Base-by-base conservation (phyloP, 2,329 filamentous ascomycete genomes). In the Aspergillus hortae region DNA sequence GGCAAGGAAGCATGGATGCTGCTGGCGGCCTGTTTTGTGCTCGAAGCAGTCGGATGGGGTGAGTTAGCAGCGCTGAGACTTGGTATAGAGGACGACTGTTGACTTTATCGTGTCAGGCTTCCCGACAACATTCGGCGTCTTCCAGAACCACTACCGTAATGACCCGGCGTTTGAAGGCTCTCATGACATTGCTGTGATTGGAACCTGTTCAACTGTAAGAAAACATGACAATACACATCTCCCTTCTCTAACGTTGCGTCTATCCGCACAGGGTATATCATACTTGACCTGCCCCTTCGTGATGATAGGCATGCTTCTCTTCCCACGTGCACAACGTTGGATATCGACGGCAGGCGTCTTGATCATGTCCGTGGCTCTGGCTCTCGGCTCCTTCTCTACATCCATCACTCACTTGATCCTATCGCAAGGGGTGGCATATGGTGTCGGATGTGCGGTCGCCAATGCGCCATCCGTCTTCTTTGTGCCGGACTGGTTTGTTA, bases 1-100 rank as follows among this genome's bases (percentile, higher is more conserved):
- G 73, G 74, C 1, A 67, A 67, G 53, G 61, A 70, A 27, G 74
- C 74, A 19, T 77, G 72, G 67, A 58, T 80, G 19, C 78, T 80
- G 51, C 62, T 82, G 4, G 68, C 71, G 7, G 78, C 75, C 1
- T 78, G 74, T 46, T 81, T 79, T 54, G 66, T 77, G 47, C 68
- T 83, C 32, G 80, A 83, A 61, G 77, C 74, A 19, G 64, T 82
- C 2, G 73, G 82, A 46, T 83, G 80, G 79, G 80, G 77, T 77
- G 62, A 51, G 68, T 59, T 38, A 27, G 17, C 40, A 36, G 25
- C 19, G 4, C 15, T 9, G 21, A 9, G 15, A 6, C 21, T 23
- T 10, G 19, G 11, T 23, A 19, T 12, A 10, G 4, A 4, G 4
- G n/a, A 12, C 40, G 4, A 23, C 6, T 42, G 11, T 10, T 19